Base-by-base conservation (phyloP, 768 basidiomycete species). In the Phanerochaete sordida region DNA sequence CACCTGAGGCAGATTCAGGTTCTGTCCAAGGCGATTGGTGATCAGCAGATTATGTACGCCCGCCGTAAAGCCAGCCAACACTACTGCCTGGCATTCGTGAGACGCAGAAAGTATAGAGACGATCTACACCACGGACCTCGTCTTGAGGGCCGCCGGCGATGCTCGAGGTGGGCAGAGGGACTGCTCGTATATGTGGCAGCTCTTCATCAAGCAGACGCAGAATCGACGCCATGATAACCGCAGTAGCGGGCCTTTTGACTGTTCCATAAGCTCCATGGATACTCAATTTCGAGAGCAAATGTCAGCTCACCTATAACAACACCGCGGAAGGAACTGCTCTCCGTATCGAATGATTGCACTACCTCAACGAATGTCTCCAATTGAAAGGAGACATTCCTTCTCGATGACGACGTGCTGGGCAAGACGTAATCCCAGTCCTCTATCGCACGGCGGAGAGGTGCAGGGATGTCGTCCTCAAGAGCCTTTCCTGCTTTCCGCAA, bases 341-440 rank as follows among this genome's bases (percentile, higher is more conserved):
- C 77, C 15, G 76, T 72, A 59, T 77, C 75, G 66, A 81, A 87
- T 1, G 81, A 77, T 58, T 79, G 79, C 44, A 93, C 74, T 46
- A 84, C 72, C 49, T 90, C 80, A 2, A 87, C 74, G 26, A 93
- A 69, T 63, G 76, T 81, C 44, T 79, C 65, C 61, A 91, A 84
- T 61, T 93, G 91, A 1, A 82, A 83, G 0, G 85, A 83, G 19
- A 89, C 81, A 65, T 92, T 92, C 67, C 83, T 85, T 5, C 83
- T 78, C 56, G 73, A 72, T 6, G 78, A 65, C 64, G 86, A 81
- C 8, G 83, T 69, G 59, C 86, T 87, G 13, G 88, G 87, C 77
- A 85, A 82, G 6, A 80, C 75, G 66, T 84, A 89, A 16, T 77
- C 71, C 84, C 84, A 88, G 62, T 86, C 81, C 66, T 81, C 81